Evolutionary conservation across 257 asterid species (phyloP), one percentile per base, ranked within the genome.

Genomic region (Leonotis leonurus): DNA sequence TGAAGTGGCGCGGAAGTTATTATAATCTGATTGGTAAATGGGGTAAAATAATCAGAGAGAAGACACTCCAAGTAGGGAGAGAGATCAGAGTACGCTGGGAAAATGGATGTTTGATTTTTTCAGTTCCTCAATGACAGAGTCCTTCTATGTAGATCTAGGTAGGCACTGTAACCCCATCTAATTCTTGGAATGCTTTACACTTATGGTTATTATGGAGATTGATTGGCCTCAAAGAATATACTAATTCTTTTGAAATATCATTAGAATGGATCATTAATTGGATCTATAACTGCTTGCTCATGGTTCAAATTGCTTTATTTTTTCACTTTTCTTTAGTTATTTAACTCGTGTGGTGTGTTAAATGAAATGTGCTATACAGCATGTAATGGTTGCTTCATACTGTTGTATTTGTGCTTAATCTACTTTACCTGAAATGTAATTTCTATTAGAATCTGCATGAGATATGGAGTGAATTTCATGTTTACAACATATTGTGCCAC

Each of bases 1-100:
- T 77, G 69, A 77, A 78, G 20, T 40, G 46, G 46, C 46, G 46
- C n/a, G 46, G 46, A 40, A 40, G 46, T 40, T 40, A 40, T 40
- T 40, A 40, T 40, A 40, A 40, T 40, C 46, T 40, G 7, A 40
- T 40, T 40, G 20, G 46, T n/a, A 40, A 79, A 51, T 79, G 84
- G 85, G 85, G 82, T 21, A 79, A 76, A 68, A 76, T 79, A 11
- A 73, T 79, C 64, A 70, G 85, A 52, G 85, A 77, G 36, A 79
- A 79, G 70, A 67, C 71, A 67, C 69, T 79, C 14, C 71, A 76
- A 14, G 82, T 79, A 11, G 85, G 82, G 71, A 64, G 73, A 55
- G 85, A 79, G 72, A 73, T 79, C 40, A 70, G 80, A 46, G 79
- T 79, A 30, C 75, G 85, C n/a, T 79, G 85, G 85, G 85, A 79